phyloP scores from a whole-genome alignment of 257 asterid species.

The Buddleja alternifolia region DNA sequence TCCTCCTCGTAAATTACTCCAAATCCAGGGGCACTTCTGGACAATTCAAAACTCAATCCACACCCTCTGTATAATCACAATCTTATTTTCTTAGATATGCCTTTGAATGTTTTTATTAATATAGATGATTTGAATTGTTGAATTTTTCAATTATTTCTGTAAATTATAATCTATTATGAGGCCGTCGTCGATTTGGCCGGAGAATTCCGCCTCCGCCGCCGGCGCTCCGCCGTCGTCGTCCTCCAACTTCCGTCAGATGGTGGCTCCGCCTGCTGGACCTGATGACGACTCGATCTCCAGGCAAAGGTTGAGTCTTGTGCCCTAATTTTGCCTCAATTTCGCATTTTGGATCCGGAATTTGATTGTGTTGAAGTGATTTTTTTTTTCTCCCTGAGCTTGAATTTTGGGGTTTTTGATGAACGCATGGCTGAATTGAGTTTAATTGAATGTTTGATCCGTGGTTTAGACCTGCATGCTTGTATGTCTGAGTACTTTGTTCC shows the following conservation, averaged over 20 bases:
- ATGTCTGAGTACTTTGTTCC: slow-evolving; percentile 27
- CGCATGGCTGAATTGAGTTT: slow-evolving; percentile 30
- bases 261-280: slow-evolving; percentile 37
- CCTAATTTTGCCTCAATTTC: slow-evolving; percentile 38
- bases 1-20: slow-evolving; percentile 24
- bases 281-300: slow-evolving; percentile 42
- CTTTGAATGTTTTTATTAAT: slow-evolving; percentile 5
- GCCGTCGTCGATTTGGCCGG: slow-evolving; percentile 62
- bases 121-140: slow-evolving; percentile 24
- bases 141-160: slow-evolving; percentile 26
- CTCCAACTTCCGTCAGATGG: slow-evolving; percentile 41
- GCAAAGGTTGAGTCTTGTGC: slow-evolving; percentile 45
- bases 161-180: slow-evolving; percentile 51
- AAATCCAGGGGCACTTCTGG: slow-evolving; percentile 37
- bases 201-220: slow-evolving; percentile 49
- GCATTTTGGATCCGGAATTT: slow-evolving; percentile 43
- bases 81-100: slow-evolving; percentile 27
- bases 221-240: slow-evolving; percentile 41
- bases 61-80: slow-evolving; percentile 33
- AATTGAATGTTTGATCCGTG: slow-evolving; percentile 38
- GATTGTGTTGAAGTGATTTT: slow-evolving; percentile 6
- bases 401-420: slow-evolving; percentile 21
- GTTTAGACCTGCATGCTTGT: slow-evolving; percentile 27
- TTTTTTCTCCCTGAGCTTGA: slow-evolving; percentile 22
- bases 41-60: slow-evolving; percentile 38